A percentile compares a stretch with the other conserved stretches of the same genome.
phyloP scores from a whole-genome alignment of 257 asterid genomes.

The Solanum pennellii region DNA sequence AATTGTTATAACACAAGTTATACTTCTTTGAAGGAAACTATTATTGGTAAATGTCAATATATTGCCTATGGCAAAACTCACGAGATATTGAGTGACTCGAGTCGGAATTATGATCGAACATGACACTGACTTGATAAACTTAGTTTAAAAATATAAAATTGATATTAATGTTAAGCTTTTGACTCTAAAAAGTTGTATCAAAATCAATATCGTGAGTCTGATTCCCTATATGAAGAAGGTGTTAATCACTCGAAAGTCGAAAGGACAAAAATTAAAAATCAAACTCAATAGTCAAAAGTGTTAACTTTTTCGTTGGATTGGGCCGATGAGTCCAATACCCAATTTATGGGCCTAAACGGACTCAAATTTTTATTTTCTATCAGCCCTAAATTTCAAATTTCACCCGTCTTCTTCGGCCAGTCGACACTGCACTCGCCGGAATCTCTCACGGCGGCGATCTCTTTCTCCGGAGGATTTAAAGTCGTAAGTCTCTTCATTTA shows the following conservation, averaged over 20 bases:
- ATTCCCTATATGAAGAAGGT: too few relatives aligned
- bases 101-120: rapidly evolving
- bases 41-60: too few relatives aligned
- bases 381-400: not conserved
- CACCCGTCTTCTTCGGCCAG: not conserved
- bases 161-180: rapidly evolving
- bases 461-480: not conserved
- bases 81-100: rapidly evolving
- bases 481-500: not conserved
- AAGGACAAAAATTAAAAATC: not conserved
- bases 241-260: not conserved
- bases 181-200: too few relatives aligned
- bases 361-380: not conserved
- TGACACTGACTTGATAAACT: rapidly evolving
- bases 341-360: not conserved
- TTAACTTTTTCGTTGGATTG: rapidly evolving
- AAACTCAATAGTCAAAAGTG: not conserved
- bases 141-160: too few relatives aligned
- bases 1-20: not conserved
- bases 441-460: not conserved
- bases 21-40: too few relatives aligned
- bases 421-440: not conserved
- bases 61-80: rapidly evolving
- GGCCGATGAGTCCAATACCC: not conserved
- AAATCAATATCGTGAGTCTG: rapidly evolving